phyloP scores from a whole-genome alignment of 352 stramenopile genomes.

The Peronosclerospora sorghi region DNA sequence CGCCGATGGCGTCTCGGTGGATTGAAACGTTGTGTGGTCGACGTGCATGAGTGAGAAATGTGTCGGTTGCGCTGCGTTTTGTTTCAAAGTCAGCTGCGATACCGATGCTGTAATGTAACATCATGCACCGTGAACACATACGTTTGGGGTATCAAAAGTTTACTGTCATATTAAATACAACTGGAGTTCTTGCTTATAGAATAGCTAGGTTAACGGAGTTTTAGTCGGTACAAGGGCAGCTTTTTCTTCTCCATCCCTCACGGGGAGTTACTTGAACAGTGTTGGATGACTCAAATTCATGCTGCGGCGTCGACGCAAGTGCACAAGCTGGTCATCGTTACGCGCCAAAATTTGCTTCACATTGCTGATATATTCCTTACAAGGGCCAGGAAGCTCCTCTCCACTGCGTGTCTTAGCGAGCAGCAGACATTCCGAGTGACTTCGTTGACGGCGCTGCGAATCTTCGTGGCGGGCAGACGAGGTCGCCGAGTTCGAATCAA shows the following conservation, averaged over 20 bases:
- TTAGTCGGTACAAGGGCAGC: slow-evolving; percentile 8
- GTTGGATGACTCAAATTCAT: slow-evolving; percentile 50
- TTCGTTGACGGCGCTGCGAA: slow-evolving; percentile 42
- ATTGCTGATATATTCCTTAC: slow-evolving; percentile 76
- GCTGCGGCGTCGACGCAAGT: slow-evolving; percentile 45
- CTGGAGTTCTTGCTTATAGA: slow-evolving; percentile 23
- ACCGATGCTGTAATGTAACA: slow-evolving; percentile 4
- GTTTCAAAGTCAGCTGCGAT: slow-evolving; percentile 13
- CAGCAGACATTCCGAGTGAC: slow-evolving; percentile 73
- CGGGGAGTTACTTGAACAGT: slow-evolving; percentile 26
- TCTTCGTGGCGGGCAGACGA: slow-evolving; percentile 29
- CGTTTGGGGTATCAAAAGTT: slow-evolving; percentile 2
- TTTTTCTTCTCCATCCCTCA: neutral
- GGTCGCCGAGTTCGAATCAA: slow-evolving; percentile 15
- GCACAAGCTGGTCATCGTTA: slow-evolving; percentile 36
- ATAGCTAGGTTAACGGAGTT: slow-evolving; percentile 14
- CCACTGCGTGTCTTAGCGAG: slow-evolving; percentile 46
- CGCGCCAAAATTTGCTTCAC: slow-evolving; percentile 79
- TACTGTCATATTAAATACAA: slow-evolving; percentile 31
- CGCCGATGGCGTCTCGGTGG: too few relatives aligned
- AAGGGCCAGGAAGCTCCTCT: slow-evolving; percentile 51
- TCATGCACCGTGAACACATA: too few relatives aligned
- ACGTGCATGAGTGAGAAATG: slow-evolving; percentile 31
- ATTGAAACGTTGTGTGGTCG: slow-evolving; percentile 5
- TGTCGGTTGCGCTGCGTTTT: slow-evolving; percentile 32